Base-by-base conservation (phyloP, 2,329 filamentous ascomycete species). In the Sarocladiaceae sp. region DNA sequence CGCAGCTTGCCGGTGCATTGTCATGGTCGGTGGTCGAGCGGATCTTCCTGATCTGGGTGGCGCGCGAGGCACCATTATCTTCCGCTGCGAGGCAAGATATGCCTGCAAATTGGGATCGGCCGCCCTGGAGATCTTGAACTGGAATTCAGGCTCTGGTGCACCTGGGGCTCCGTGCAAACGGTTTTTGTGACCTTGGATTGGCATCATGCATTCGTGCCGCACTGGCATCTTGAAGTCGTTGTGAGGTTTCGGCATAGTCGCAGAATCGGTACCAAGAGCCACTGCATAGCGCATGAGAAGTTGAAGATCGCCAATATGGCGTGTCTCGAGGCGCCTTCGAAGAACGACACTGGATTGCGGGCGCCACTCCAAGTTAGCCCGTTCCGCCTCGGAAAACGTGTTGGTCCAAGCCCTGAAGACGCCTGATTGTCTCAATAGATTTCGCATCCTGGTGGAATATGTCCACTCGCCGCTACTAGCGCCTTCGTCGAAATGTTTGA, bases 401-500 rank as follows among this genome's bases (percentile, higher is more conserved):
- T 57, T 61, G 19, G 57, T 59, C 69, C 68, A 72, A 6, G 62
- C 55, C 20, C 55, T 51, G 13, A 58, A 51, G 13, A 68, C 58
- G 6, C 61, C 62, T 1, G 50, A 52, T 50, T 73, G 70, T 19
- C 62, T 55, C 33, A 73, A 53, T 15, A 73, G 52, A 49, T 72
- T 73, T 27, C 68, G 64, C 53, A 73, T 64, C 39, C 69, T 56
- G 2, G 61, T 61, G 16, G 65, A 65, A 48, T 71, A 71, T 4
- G 63, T 62, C 70, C 70, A 73, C 18, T 64, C 58, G 37, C 62
- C 64, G 42, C 60, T 60, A 34, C 57, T 61, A 33, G 59, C 52
- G 2, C 63, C 62, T 20, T 70, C 66, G 32, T 72, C 66, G 39
- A 70, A 70, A 51, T 73, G 70, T 48, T 69, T 68, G 27, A 69